phyloP scores from a whole-genome alignment of 2,329 filamentous ascomycete species.

The Thelonectria discophora region DNA sequence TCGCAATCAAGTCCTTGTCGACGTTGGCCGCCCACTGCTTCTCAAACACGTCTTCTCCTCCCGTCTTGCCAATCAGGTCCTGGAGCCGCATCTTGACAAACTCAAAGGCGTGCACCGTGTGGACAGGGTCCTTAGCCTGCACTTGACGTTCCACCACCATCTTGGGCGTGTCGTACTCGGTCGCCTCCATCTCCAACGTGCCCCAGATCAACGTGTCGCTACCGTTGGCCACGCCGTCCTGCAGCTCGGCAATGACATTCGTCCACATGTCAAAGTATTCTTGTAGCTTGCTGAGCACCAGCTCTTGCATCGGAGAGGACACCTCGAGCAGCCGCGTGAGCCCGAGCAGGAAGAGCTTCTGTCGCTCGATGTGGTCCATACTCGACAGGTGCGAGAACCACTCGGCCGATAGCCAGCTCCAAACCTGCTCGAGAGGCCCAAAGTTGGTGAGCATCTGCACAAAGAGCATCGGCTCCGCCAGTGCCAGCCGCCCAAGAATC shows the following conservation, averaged over 20 bases:
- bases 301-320: conserved; percentile 63
- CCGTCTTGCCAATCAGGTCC: conserved; percentile 65
- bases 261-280: conserved; percentile 82
- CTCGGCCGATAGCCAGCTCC: conserved; percentile 67
- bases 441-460: conserved; percentile 63
- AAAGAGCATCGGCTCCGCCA: conserved; percentile 77
- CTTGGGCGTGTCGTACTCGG: conserved; percentile 66
- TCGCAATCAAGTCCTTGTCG: conserved; percentile 73
- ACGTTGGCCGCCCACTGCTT: conserved; percentile 77
- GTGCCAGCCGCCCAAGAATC: conserved; percentile 79
- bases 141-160: conserved; percentile 63
- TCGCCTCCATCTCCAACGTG: conserved; percentile 46
- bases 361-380: conserved; percentile 70
- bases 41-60: conserved; percentile 73
- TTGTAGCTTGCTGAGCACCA: conserved; percentile 71
- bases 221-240: conserved; percentile 64
- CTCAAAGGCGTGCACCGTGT: conserved; percentile 68
- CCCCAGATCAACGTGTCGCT: conserved; percentile 62
- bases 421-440: conserved; percentile 59
- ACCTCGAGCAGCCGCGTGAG: conserved; percentile 77
- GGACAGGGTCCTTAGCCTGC: conserved; percentile 70
- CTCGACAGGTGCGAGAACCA: conserved; percentile 76
- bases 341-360: conserved; percentile 78
- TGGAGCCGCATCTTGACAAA: conserved; percentile 72
- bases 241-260: conserved; percentile 71